Conservation (phyloP, 495 filamentous ascomycete species). For the Hypoxylon perforatum region DNA sequence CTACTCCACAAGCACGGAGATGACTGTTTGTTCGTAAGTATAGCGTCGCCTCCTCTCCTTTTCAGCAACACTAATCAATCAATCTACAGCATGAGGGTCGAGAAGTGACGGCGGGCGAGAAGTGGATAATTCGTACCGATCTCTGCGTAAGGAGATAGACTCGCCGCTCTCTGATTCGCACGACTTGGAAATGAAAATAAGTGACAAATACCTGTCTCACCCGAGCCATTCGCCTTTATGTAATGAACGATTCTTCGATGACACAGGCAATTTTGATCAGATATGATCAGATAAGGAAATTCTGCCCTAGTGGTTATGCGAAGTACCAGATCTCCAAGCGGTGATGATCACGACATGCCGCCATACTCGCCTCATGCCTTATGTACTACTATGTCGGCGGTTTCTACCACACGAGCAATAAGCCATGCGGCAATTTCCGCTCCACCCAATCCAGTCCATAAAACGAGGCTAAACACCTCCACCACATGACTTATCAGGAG, state of each 20-base stretch:
- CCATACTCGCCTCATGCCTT: too few species aligned
- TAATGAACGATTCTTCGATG: not conserved
- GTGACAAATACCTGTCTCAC: not conserved
- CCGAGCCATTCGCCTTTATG: not conserved
- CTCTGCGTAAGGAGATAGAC: constrained; percentile 70
- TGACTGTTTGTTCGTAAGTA: constrained; percentile 77
- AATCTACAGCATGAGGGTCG: constrained; percentile 75
- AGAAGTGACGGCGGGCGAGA: constrained; percentile 83
- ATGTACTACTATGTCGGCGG: too few species aligned
- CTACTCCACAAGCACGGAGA: constrained; percentile 90
- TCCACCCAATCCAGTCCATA: not conserved
- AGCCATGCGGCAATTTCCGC: not conserved
- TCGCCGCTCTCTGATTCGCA: not conserved
- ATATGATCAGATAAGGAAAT: not conserved
- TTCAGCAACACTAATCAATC: not conserved
- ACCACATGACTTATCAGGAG: not conserved
- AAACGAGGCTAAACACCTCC: not conserved
- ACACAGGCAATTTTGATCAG: too few species aligned
- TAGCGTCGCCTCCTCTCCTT: not conserved
- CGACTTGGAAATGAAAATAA: constrained; percentile 49
- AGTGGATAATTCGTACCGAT: constrained; percentile 93
- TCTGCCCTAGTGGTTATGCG: not conserved
- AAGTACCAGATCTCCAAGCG: too few species aligned
- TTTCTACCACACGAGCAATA: too few species aligned
- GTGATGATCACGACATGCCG: too few species aligned